Evolutionary conservation across 1,284 basidiomycete species (phyloP), one percentile per base, ranked within the genome.

Genomic region (Tetrapyrgos nigripes): DNA sequence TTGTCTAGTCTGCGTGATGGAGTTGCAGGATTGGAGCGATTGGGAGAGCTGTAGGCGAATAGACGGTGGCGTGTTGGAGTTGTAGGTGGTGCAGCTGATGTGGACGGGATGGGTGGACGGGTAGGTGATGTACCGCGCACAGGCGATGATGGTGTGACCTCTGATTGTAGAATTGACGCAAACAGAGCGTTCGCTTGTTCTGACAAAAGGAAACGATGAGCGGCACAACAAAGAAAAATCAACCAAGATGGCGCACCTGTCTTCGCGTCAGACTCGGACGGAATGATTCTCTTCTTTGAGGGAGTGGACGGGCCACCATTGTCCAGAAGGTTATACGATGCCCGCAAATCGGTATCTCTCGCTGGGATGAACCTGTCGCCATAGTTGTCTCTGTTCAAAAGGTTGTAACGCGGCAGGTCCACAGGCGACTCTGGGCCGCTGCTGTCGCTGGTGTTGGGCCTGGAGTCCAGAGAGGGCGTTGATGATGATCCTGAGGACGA

Each of bases 161-260:
- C 91, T 19, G 84, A 84, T 66, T 91, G 89, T 5, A 92, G 76
- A 51, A 92, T 86, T 11, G 87, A 84, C 47, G 78, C 86, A 75
- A 92, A 92, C 50, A 92, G 83, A 17, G 86, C 79, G 70, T 92
- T 92, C 52, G 91, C 89, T 83, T 92, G 89, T 74, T 92, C 90
- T 89, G 59, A 50, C 54, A 49, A 40, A 48, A 48, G 48, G 45
- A 27, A 63, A 50, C 48, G 26, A 50, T 48, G 44, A 51, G 9
- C 17, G 19, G 33, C 50, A 44, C 19, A 46, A 55, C n/a, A 11
- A 40, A 19, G 21, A 48, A 33, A 28, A n/a, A 37, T 33, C 19
- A 19, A 43, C 27, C 29, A 21, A 48, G 24, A 35, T 45, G 24
- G 75, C 77, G 49, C 53, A 88, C 87, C 88, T 79, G 89, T 91